Percentiles rank a stretch among this genome's conserved stretches.
Conservation (phyloP, 345 rosid species). For the Citrus unshiu region DNA sequence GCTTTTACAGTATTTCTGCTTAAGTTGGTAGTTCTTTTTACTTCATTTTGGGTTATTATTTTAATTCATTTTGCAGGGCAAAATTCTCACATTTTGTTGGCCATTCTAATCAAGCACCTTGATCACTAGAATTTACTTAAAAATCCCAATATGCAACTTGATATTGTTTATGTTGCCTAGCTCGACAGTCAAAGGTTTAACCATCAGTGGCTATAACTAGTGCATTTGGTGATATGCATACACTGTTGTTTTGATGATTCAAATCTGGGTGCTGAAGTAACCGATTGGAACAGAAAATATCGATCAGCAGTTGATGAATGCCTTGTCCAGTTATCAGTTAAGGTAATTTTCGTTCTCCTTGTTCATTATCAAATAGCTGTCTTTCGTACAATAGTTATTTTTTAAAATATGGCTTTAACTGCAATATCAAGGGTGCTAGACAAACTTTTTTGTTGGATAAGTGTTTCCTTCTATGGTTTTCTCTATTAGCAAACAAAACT, state of each 20-base stretch:
- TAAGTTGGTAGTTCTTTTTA: not conserved
- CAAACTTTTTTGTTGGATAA: not conserved
- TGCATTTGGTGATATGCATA: slow-evolving; percentile 68
- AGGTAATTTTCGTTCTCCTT: slow-evolving; percentile 31
- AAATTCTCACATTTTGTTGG: slow-evolving; percentile 59
- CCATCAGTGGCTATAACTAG: slow-evolving; percentile 62
- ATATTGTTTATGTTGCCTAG: slow-evolving; percentile 61
- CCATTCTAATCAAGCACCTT: slow-evolving; percentile 66
- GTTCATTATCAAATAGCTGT: not conserved
- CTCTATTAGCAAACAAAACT: not conserved
- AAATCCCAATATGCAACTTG: slow-evolving; percentile 62
- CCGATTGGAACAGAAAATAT: slow-evolving; percentile 52
- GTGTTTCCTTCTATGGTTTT: not conserved
- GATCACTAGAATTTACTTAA: slow-evolving; percentile 70
- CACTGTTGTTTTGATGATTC: slow-evolving; percentile 70
- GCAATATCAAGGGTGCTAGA: not conserved
- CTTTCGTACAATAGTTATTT: not conserved
- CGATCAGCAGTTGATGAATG: slow-evolving; percentile 63
- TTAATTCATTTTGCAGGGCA: slow-evolving; percentile 38
- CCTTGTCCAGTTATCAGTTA: slow-evolving; percentile 55
- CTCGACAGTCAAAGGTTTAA: slow-evolving; percentile 47
- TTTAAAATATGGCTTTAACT: not conserved
- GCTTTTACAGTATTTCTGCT: not conserved
- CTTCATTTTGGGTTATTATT: not conserved
- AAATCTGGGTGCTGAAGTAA: slow-evolving; percentile 54